A percentile compares a stretch with the other conserved stretches of the same genome.
These are phyloP conservation scores for Kwoniella heveanensis DNA, from an alignment of 768 basidiomycete species.

Conservation along the genomic window DNA sequence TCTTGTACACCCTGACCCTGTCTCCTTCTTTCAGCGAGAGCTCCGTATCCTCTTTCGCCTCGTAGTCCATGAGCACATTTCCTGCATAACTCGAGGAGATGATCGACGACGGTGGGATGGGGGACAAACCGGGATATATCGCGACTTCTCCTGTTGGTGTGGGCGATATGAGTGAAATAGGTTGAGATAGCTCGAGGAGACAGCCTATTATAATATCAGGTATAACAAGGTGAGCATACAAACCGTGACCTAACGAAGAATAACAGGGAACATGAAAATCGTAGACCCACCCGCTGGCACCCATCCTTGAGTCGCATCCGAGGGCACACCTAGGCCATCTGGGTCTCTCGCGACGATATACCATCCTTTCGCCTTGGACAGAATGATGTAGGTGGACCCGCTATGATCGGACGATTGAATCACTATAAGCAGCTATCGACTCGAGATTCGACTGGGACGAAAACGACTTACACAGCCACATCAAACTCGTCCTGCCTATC, in stretches of 20 bases:
- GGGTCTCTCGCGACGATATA: conserved; percentile 98
- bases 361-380: conserved; percentile 95
- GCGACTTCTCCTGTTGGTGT: conserved; percentile 21
- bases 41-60: conserved; percentile 90
- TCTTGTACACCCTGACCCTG: conserved; percentile 86
- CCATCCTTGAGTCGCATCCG: conserved; percentile 86
- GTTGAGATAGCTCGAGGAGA: conserved; percentile 86
- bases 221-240: too few species aligned
- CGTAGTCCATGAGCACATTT: conserved; percentile 93
- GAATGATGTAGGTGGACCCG: conserved; percentile 89
- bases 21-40: conserved; percentile 87
- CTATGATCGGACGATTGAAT: conserved; percentile 11
- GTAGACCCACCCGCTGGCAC: conserved; percentile 75
- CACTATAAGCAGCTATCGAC: background rate
- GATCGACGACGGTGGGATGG: conserved; percentile 85
- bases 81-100: conserved; percentile 98
- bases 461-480: conserved; percentile 77
- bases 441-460: too few species aligned
- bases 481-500: conserved; percentile 99
- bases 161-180: conserved; percentile 76
- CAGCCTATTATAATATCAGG: conserved; percentile 59
- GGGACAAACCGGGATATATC: conserved; percentile 55
- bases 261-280: background rate
- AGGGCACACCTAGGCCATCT: conserved; percentile 73
- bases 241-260: too few species aligned